phyloP scores from a whole-genome alignment of 2,329 filamentous ascomycete species.

The Pseudocercospora crystallina region DNA sequence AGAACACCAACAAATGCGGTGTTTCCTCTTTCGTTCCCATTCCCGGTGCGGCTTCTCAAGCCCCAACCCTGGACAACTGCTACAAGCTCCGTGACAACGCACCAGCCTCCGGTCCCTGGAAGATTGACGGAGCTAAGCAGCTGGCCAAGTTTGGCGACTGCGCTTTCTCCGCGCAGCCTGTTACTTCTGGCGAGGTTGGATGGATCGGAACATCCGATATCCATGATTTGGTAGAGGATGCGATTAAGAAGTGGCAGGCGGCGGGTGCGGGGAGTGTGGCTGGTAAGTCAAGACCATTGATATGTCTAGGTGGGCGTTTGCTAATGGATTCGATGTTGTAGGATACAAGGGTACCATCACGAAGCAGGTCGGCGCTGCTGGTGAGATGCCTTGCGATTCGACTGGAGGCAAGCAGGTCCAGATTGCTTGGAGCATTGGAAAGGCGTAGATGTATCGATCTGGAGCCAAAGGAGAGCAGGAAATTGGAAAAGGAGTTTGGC shows the following conservation, averaged over 20 bases:
- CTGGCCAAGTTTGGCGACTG: background rate
- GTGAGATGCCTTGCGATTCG: constrained; percentile 3
- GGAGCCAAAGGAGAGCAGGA: too few species aligned
- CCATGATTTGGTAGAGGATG: constrained; percentile 2
- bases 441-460: constrained; percentile 4
- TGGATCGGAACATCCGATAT: constrained; percentile 3
- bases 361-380: constrained; percentile 1
- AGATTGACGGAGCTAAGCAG: background rate
- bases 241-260: background rate
- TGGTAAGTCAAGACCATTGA: too few species aligned
- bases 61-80: constrained; percentile 2
- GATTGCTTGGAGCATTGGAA: constrained; percentile 3
- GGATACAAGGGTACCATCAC: constrained; percentile 2
- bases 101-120: background rate
- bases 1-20: constrained; percentile 1
- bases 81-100: constrained; percentile 7
- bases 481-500: too few species aligned
- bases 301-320: too few species aligned
- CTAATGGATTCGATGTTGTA: too few species aligned
- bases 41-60: background rate
- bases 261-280: too few species aligned
- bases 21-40: background rate
- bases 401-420: background rate
- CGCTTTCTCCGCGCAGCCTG: background rate
- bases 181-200: background rate